Evolutionary conservation across 1,139 yeast genomes (phyloP), one percentile per base, ranked within the genome.

Genomic region (Diutina pseudorugosa): DNA sequence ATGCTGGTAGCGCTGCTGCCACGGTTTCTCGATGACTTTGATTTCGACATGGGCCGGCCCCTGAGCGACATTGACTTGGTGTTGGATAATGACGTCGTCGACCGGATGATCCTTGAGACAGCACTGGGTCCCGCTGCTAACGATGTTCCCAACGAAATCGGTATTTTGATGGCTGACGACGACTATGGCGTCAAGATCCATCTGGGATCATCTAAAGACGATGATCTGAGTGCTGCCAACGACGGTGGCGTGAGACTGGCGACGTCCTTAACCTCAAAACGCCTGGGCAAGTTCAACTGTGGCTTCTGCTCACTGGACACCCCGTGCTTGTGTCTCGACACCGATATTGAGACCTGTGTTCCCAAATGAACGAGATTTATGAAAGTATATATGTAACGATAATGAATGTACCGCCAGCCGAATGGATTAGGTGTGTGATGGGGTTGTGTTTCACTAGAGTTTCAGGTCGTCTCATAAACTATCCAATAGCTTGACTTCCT

Each of bases 291-390:
- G 19, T 14, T 43, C 16, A 43, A 43, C 51, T 72, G 77, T 58
- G 77, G 76, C n/a, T 73, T 72, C 57, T 73, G 77, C 57, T 61
- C 69, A 27, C 66, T 65, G 53, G 76, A 69, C 51, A 70, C 71
- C 0, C 70, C 75, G 9, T 73, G 78, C 55, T 60, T 72, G 51
- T 73, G 78, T 58, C 61, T 71, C 52, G 77, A 68, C 55, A 65
- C 72, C 1, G 60, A 57, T 18, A 52, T 51, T 12, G 49, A 45
- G 25, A 19, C 36, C n/a, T 30, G 20, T 40, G 42, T 40, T n/a
- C 42, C 42, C 42, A 40, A n/a, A n/a, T 16, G 18, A 40, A 16
- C 11, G n/a, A 33, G 14, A 14, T 33, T 18, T 40, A n/a, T n/a
- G 42, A 40, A 18, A 12, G 20, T n/a, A 16, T n/a, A 16, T 6